Evolutionary conservation across 1,284 basidiomycete genomes (phyloP), one percentile per base, ranked within the genome.

Genomic region (Apiotrichum laibachii): DNA sequence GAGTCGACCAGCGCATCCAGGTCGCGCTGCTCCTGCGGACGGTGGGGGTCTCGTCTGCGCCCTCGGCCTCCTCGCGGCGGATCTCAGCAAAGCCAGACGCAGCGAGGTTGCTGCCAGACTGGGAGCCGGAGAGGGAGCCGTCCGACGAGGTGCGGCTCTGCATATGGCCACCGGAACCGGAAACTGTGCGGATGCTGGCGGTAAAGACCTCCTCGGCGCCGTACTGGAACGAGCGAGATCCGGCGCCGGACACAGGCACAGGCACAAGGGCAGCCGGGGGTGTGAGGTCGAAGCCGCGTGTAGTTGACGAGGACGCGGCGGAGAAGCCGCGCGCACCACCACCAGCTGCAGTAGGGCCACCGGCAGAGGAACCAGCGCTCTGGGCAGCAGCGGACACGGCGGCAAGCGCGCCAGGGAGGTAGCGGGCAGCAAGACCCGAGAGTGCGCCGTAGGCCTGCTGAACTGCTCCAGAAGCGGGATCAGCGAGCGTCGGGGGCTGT

Each of bases 381-480:
- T 42, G 39, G 37, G 39, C 62, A 3, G 72, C 72, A 21, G 73
- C 71, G 16, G 62, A 59, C 10, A 75, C 55, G 37, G 75, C 72
- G 8, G 72, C 67, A 33, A 76, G 54, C 9, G 73, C 75, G 12
- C 71, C 62, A 12, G 77, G 76, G 40, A 75, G 59, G 59, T 77
- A 77, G 26, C 72, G 73, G 16, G 40, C 13, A 39, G 40, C 51
- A 39, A 46, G 46, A 21, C 3, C 16, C n/a, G 65, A 60, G 3
- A 72, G 48, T 26, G 72, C 63, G 10, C 71, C 67, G 44, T 72
- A 76, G 9, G 72, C 64, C 57, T 72, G 67, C 56, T 72, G 71
- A 13, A 70, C 61, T 1, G 72, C 72, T 16, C 76, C 77, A 2
- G 70, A 70, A 18, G 72, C 75, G 9, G 75, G 77, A 60, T 77